phyloP scores from a whole-genome alignment of 768 basidiomycete species.

The Tricholoma flavovirens region DNA sequence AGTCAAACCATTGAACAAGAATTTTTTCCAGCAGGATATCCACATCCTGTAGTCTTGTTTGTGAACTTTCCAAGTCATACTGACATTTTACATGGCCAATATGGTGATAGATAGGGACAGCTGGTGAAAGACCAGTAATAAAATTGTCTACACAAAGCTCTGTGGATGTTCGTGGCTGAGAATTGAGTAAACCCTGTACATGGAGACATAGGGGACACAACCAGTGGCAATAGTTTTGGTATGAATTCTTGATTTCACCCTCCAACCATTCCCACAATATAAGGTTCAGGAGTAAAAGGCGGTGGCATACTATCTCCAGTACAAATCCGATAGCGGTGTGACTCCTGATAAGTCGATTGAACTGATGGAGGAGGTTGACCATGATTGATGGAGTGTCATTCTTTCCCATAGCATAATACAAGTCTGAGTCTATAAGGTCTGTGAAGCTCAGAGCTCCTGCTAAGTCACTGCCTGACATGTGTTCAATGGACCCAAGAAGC shows the following conservation, averaged over 20 bases:
- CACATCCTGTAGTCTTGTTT: neutral
- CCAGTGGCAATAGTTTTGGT: neutral
- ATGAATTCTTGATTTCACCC: neutral
- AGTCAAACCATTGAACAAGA: neutral
- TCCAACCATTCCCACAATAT: conserved; percentile 2
- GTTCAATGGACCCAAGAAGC: neutral
- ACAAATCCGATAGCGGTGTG: neutral
- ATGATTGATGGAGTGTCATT: neutral
- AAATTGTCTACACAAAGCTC: neutral
- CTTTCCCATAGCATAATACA: neutral
- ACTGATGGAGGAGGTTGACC: neutral
- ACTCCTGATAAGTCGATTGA: neutral
- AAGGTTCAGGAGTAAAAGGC: neutral
- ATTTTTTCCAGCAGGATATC: neutral
- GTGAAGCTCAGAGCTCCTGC: neutral
- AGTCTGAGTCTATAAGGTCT: neutral
- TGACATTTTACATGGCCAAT: neutral
- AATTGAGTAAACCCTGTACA: neutral
- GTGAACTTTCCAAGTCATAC: neutral
- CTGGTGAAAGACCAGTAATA: neutral
- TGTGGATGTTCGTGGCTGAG: neutral
- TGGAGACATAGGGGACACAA: neutral
- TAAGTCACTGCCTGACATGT: neutral
- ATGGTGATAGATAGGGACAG: neutral
- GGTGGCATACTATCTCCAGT: neutral